phyloP scores from a whole-genome alignment of 1,284 basidiomycete genomes.

The Blastosporella zonata region DNA sequence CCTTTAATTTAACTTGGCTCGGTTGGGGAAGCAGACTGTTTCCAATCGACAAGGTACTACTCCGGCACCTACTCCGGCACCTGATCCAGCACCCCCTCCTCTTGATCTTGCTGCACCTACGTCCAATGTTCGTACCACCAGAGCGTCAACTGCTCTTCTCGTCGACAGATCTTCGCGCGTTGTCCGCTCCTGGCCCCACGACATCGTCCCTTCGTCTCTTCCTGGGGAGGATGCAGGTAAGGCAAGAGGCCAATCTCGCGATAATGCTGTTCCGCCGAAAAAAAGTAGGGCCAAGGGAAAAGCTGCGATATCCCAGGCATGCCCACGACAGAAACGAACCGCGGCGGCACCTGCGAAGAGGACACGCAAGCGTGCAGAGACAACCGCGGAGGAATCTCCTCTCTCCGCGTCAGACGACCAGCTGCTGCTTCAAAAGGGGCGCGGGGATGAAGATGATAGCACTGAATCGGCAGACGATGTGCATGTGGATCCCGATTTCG shows the following conservation, averaged over 20 bases:
- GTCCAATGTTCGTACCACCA: conserved; percentile 6
- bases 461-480: conserved; percentile 46
- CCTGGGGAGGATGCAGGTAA: conserved; percentile 33
- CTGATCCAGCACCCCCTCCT: too few species aligned
- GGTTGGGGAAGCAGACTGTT: background rate
- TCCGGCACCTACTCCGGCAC: background rate
- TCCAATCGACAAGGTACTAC: background rate
- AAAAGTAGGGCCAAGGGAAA: conserved; percentile 11
- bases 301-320: conserved; percentile 5
- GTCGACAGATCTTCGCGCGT: conserved; percentile 15
- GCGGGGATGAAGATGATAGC: conserved; percentile 37
- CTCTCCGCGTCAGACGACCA: conserved; percentile 23
- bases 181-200: conserved; percentile 26
- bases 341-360: conserved; percentile 9
- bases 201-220: conserved; percentile 37
- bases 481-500: conserved; percentile 25
- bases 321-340: conserved; percentile 13
- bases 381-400: conserved; percentile 20
- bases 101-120: background rate
- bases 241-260: background rate
- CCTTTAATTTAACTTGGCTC: background rate
- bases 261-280: background rate
- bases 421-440: conserved; percentile 6
- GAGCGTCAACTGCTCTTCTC: conserved; percentile 8
- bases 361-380: conserved; percentile 14